Base-by-base conservation (phyloP, 331 rosid species). In the Pyrus hybrid region DNA sequence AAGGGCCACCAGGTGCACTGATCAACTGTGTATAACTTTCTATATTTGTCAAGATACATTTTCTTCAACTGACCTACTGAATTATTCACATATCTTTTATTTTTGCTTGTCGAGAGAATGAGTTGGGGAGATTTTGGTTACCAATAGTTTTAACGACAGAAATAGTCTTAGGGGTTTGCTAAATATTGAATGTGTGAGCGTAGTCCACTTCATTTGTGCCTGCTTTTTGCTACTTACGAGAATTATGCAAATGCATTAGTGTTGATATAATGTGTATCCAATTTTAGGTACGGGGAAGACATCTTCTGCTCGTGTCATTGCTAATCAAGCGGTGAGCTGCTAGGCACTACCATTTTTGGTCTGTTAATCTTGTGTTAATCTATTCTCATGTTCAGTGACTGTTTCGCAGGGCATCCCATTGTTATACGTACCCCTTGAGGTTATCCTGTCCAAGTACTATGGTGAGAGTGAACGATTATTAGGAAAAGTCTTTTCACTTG, bases 201-300 rank as follows among this genome's bases (percentile, higher is more conserved):
- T 53, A 53, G 22, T 53, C 67, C 56, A 51, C 21, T 32, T 77
- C 60, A 35, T 45, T 41, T 72, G 45, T 71, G 65, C 67, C 63
- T 76, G 65, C 37, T 33, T 16, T 16, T 17, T 69, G 67, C 51
- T 74, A 76, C 56, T 79, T 75, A 23, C 67, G 63, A 73, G 62
- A 82, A 67, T 41, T 29, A 16, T 76, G 64, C 53, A 56, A 56
- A 33, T 29, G 20, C 30, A 71, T 68, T 75, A 23, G 71, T 45
- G 33, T 13, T 67, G 68, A 64, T 77, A 41, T 58, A 30, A 75
- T 77, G 72, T 77, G 43, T 71, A 79, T 73, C n/a, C 25, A 32
- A 66, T 82, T 83, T 86, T 91, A 93, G 98, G 98, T 78, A 93
- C 97, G 17, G 98, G 98, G 67, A 93, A 93, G 81, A 93, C 98